Evolutionary conservation across 176 grass and related monocot species (phyloP), one percentile per base, ranked within the genome.

Genomic region (Carex myosuroides): DNA sequence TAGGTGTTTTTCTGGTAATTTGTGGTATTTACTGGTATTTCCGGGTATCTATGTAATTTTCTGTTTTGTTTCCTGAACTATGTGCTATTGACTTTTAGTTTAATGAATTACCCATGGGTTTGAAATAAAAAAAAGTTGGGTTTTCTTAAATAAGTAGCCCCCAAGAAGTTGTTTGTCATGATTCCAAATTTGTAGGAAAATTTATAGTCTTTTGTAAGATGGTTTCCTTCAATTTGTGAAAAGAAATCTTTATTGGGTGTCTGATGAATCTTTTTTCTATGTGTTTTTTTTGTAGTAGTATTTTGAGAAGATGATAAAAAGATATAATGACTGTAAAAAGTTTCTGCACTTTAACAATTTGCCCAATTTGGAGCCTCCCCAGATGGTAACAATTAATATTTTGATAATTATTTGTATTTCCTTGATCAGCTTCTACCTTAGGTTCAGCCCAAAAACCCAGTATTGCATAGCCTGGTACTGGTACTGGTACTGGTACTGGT

Each of bases 301-400:
- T 68, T 93, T 98, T 1, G 83, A 76, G 52, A 98, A 90, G 80
- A 86, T 93, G 85, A 62, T 93, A 3, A 89, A 70, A 79, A 89
- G 92, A 39, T 46, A 66, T 8, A 9, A 41, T 0, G 92, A 90
- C 61, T 74, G 76, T n/a, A 89, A 85, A 80, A 66, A 37, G 29
- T 59, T 93, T 59, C 85, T 90, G 63, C 84, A 86, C 6, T 83
- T 89, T 55, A 86, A 82, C 17, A 83, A 91, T 7, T 90, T 80
- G 44, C 85, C 86, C 26, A 85, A 81, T 6, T 64, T 78, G 39
- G 69, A 94, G 30, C 92, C 86, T 66, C 87, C 91, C 1, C 52
- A 98, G 79, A 84, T 91, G 92, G 95, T 93, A 87, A 65, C 52
- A 64, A 62, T 46, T 46, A 3, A 60, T 30, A 21, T 26, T 26